phyloP scores from a whole-genome alignment of 768 basidiomycete species.

The Krasilnikovozyma curviuscula region DNA sequence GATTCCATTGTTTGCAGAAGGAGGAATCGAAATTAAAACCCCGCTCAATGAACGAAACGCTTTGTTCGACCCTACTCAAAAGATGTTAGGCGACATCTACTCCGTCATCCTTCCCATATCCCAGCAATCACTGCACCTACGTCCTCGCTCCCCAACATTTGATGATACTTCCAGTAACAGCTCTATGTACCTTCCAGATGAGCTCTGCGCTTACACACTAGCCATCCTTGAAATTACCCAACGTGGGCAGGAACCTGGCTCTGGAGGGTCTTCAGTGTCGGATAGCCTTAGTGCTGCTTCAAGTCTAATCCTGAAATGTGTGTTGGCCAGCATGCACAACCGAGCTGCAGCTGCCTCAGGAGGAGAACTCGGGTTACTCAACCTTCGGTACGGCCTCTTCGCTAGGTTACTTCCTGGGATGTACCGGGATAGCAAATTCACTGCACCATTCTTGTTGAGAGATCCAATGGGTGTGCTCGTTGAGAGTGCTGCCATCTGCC shows the following conservation, averaged over 20 bases:
- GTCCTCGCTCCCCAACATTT: constrained; percentile 53
- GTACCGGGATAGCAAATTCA: constrained; percentile 68
- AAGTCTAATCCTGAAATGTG: constrained; percentile 51
- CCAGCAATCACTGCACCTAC: constrained; percentile 62
- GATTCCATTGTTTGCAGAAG: constrained; percentile 23
- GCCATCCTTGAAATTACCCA: constrained; percentile 59
- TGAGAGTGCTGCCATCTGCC: constrained; percentile 74
- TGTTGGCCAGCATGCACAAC: constrained; percentile 53
- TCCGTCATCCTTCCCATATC: constrained; percentile 57
- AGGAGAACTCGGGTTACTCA: background rate
- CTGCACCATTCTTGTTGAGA: constrained; percentile 65
- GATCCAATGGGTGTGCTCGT: constrained; percentile 79
- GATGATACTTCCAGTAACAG: too few species aligned
- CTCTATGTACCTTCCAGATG: constrained; percentile 67
- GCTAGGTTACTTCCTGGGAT: constrained; percentile 79
- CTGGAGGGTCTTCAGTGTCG: constrained; percentile 35
- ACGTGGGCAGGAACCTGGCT: constrained; percentile 39
- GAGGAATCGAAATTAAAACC: background rate
- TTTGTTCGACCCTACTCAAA: constrained; percentile 38
- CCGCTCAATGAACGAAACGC: constrained; percentile 12
- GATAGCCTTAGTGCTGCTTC: constrained; percentile 65
- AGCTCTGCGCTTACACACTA: constrained; percentile 75
- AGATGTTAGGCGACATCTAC: constrained; percentile 77
- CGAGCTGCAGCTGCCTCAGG: constrained; percentile 16
- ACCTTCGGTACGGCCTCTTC: constrained; percentile 32